phyloP scores from a whole-genome alignment of 108 stramenopile genomes.

The Nitzschia sp. region DNA sequence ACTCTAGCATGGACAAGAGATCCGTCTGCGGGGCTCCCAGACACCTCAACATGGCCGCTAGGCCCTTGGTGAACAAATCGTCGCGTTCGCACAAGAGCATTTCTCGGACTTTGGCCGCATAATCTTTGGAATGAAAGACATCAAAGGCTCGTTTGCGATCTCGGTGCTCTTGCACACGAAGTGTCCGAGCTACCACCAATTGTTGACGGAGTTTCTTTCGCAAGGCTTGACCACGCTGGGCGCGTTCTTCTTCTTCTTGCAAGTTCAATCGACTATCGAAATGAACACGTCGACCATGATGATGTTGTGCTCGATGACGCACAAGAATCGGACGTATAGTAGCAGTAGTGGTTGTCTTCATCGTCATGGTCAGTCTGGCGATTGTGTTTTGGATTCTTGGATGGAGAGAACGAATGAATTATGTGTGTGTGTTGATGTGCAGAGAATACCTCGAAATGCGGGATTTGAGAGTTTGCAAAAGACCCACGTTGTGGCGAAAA shows the following conservation, averaged over 20 bases:
- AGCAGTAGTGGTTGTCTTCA: too few relatives aligned
- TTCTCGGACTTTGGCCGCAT: neutral
- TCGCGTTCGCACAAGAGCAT: neutral
- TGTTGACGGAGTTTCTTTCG: neutral
- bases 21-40: neutral
- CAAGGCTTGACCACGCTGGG: neutral
- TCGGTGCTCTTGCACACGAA: neutral
- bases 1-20: neutral
- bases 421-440: too few relatives aligned
- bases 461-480: too few relatives aligned
- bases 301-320: too few relatives aligned
- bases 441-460: too few relatives aligned
- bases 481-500: too few relatives aligned
- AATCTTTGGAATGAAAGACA: neutral
- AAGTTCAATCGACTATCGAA: neutral
- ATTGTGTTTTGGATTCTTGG: too few relatives aligned
- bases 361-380: too few relatives aligned
- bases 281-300: too few relatives aligned
- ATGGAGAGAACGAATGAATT: too few relatives aligned
- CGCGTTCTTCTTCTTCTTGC: neutral
- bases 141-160: neutral
- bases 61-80: neutral
- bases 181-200: neutral
- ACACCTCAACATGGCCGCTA: neutral
- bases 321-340: too few relatives aligned